These are phyloP conservation scores for Cystobasidium tubakii DNA, from an alignment of 768 basidiomycete genomes.

Conservation along the genomic window DNA sequence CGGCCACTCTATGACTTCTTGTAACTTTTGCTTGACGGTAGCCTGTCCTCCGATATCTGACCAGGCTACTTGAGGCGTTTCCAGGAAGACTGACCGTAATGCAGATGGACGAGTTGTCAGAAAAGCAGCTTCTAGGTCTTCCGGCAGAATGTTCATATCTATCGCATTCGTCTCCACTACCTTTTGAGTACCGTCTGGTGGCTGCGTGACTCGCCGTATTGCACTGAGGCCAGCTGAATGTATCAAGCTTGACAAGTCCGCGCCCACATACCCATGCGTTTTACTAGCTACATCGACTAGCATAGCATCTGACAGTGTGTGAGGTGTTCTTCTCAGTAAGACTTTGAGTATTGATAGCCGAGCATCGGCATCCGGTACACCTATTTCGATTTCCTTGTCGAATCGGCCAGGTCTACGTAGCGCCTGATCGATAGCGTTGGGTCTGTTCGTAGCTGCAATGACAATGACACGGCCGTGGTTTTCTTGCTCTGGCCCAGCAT, in stretches of 20 bases:
- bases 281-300: constrained; percentile 62
- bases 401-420: constrained; percentile 61
- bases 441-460: constrained; percentile 90
- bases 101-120: constrained; percentile 81
- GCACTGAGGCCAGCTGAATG: constrained; percentile 86
- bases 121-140: constrained; percentile 67
- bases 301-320: constrained; percentile 60
- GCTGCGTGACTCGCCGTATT: constrained; percentile 61
- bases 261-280: constrained; percentile 95
- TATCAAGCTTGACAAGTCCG: constrained; percentile 84
- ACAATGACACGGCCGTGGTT: constrained; percentile 65
- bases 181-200: not conserved
- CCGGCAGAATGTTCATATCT: not conserved
- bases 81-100: constrained; percentile 85
- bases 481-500: not conserved
- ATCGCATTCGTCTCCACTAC: not conserved
- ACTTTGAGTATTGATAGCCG: constrained; percentile 81
- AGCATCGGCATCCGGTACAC: constrained; percentile 58
- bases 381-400: constrained; percentile 92
- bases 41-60: constrained; percentile 84
- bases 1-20: constrained; percentile 94
- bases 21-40: constrained; percentile 71
- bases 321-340: constrained; percentile 71
- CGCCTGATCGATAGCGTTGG: constrained; percentile 91
- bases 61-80: constrained; percentile 74